Evolutionary conservation across 2,329 filamentous ascomycete genomes (phyloP), one percentile per base, ranked within the genome.

Genomic region (Paecilomyces variotii): DNA sequence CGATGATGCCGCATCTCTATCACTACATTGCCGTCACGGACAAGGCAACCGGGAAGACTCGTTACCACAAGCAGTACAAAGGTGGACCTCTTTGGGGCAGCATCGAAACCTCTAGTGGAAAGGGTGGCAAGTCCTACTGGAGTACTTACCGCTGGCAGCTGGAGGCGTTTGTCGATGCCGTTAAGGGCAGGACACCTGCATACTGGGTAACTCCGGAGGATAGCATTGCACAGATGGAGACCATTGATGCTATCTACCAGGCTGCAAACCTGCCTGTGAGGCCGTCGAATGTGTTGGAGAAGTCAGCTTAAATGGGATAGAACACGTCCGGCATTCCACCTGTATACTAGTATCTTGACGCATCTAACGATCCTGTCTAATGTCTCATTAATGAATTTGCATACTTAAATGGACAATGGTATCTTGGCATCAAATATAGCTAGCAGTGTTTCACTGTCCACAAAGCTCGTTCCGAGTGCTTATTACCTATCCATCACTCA

Each of bases 121-220:
- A 65, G 55, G 64, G 64, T 12, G 64, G 74, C 6, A 71, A 78
- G 68, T 62, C 63, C 2, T 74, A 67, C 54, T 81, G 78, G 78
- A 68, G 70, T 39, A 75, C 76, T 19, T 80, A 79, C 64, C 71
- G 78, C 4, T 71, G 80, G 64, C 74, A 78, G 70, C 69, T 82
- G 39, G 78, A 81, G 65, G 71, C 75, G 57, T 82, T 82, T 64
- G 77, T 81, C 11, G 74, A 80, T 65, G 70, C 67, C 35, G 65
- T 81, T 32, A 70, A 70, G 52, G 77, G 75, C 0, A 62, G 61
- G 32, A 56, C 61, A 27, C 62, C 62, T 30, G 57, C 64, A 14
- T 65, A 57, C 50, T 80, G 78, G 76, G 69, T 81, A 5, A 63
- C 67, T 4, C 62, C 62, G 2, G 74, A 79, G 57, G 78, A 80